Base-by-base conservation (phyloP, 768 basidiomycete species). In the Phaeotremella fagi region DNA sequence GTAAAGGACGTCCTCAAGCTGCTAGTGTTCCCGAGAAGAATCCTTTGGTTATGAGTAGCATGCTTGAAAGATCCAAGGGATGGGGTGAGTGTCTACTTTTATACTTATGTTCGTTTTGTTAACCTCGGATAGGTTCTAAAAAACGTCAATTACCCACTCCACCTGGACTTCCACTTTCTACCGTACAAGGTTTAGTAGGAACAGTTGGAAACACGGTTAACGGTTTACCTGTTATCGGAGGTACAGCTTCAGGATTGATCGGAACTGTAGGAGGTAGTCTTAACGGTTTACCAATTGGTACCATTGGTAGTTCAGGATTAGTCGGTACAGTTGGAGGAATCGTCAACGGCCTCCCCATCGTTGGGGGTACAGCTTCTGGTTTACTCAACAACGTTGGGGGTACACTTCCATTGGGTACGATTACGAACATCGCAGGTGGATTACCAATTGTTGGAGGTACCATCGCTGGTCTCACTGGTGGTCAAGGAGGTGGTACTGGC, bases 351-450 rank as follows among this genome's bases (percentile, higher is more conserved):
- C n/a, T n/a, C n/a, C n/a, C n/a, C n/a, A n/a, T n/a, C n/a, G 22
- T 52, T 15, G 43, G 41, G 6, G 29, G n/a, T n/a, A 31, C 42
- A 1, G 24, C 50, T 18, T 33, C 43, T 22, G 42, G 48, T 27
- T 36, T 56, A 9, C 24, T 43, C 29, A 48, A 23, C 47, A 36
- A 24, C 48, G 41, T n/a, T 43, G 48, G 5, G 37, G 38, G 28
- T 45, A 49, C 53, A 2, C 25, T 26, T 14, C 22, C 20, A 6
- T 5, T 48, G 9, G 45, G 45, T 15, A 29, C 50, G 12, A 38
- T 47, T 4, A 46, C 37, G 18, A 49, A 36, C 18, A 18, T 46
- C 2, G 43, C 49, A 4, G 23, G 50, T 15, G 45, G 45, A 4
- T 18, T 28, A 20, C 16, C 45, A 3, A 25, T 16, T 7, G 16